Conservation (phyloP, 2,329 filamentous ascomycete genomes). For the Diaporthe ampelina region DNA sequence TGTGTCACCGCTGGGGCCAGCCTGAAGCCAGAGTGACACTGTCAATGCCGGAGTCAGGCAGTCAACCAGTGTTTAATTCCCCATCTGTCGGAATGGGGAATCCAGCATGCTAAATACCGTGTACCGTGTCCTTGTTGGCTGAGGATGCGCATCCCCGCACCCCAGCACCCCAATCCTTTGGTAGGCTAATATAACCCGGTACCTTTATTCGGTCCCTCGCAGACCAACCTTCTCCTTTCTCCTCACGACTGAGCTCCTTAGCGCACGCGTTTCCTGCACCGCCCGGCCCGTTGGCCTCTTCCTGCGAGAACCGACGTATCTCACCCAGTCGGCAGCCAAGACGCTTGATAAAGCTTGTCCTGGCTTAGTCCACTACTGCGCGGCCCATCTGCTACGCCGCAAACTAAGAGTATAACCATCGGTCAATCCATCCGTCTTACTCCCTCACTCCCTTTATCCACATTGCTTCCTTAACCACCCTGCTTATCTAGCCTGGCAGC, state of each 20-base stretch:
- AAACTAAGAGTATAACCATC: not conserved
- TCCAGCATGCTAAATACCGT: not conserved
- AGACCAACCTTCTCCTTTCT: not conserved
- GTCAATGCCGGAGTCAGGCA: not conserved
- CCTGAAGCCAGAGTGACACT: not conserved
- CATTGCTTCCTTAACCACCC: not conserved
- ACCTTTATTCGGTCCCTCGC: constrained; percentile 22
- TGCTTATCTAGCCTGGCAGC: no score
- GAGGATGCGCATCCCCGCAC: not conserved
- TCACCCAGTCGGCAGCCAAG: not conserved
- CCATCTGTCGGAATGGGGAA: not conserved
- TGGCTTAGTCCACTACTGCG: constrained; percentile 2
- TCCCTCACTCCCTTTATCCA: constrained; percentile 6
- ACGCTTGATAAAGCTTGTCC: constrained; percentile 13
- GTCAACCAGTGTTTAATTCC: not conserved
- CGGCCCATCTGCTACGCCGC: constrained; percentile 12
- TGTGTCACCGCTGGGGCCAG: not conserved
- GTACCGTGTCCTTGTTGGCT: not conserved
- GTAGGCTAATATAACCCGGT: not conserved
- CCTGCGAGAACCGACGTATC: not conserved
- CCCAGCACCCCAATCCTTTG: not conserved
- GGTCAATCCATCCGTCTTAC: constrained; percentile 1
- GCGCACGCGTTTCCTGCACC: not conserved
- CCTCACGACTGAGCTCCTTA: not conserved
- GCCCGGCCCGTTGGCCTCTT: constrained; percentile 2